phyloP scores from a whole-genome alignment of 177 flowering plant species.

The Telopea speciosissima region DNA sequence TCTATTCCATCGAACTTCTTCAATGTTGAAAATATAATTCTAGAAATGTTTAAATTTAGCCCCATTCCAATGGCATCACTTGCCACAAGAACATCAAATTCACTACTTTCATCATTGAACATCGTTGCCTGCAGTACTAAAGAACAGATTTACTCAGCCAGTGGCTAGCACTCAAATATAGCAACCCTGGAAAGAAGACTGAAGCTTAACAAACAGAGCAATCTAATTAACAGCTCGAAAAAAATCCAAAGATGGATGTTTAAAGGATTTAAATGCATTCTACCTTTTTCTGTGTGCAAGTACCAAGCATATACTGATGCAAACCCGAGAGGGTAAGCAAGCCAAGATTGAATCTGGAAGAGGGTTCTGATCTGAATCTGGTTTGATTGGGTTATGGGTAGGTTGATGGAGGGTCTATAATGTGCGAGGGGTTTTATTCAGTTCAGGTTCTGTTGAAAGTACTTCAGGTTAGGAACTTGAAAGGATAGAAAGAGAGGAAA shows the following conservation, averaged over 20 bases:
- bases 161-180: not conserved
- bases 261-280: not conserved
- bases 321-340: too few relatives aligned
- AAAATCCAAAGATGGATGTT: not conserved
- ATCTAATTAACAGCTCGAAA: not conserved
- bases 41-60: slow-evolving; percentile 89
- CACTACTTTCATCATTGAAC: slow-evolving; percentile 87
- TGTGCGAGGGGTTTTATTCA: too few relatives aligned
- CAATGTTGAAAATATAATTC: slow-evolving; percentile 82
- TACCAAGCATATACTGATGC: too few relatives aligned
- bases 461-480: too few relatives aligned
- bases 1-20: slow-evolving; percentile 74
- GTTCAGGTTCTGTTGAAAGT: too few relatives aligned
- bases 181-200: not conserved
- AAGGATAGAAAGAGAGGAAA: too few relatives aligned
- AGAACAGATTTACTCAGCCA: slow-evolving; percentile 24
- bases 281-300: not conserved
- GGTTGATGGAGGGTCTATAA: too few relatives aligned
- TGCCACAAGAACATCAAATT: slow-evolving; percentile 92
- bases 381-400: too few relatives aligned
- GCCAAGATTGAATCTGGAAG: too few relatives aligned
- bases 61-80: slow-evolving; percentile 99
- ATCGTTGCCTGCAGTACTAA: slow-evolving; percentile 84
- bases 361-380: too few relatives aligned
- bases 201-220: not conserved